Evolutionary conservation across 164 flowering plant species (phyloP), one percentile per base, ranked within the genome.

Genomic region (Litsea cubeba): DNA sequence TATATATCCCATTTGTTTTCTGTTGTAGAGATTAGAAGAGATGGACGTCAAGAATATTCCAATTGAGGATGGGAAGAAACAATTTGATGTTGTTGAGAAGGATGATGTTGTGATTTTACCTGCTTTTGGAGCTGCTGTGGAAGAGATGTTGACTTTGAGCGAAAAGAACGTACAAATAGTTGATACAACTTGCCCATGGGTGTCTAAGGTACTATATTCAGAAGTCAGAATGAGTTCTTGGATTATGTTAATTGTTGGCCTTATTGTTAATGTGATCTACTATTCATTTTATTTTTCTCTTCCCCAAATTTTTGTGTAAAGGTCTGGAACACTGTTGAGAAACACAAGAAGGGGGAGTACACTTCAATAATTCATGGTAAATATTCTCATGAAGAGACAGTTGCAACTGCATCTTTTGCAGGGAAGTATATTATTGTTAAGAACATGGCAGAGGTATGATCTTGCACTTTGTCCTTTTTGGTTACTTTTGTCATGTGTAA

Each of bases 111-210:
- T 95, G 73, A 83, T 95, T 78, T 80, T 95, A 84, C 98, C 99
- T 76, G 98, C 99, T 77, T 95, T 95, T 85, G 99, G 99, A 81
- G 98, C 99, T 81, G 97, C 89, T 58, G 99, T 93, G 28, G 92
- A 91, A 64, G 98, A 95, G 83, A 91, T 95, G 98, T 62, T 86
- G 84, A 69, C 80, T 40, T 81, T 95, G 85, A 89, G 83, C 71
- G 82, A 89, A 65, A 93, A 88, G 79, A 88, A 86, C 50, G 97
- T 95, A 23, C 99, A 95, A 80, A 93, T 95, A 81, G 99, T 95
- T 63, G 99, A 95, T 72, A 95, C 98, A 74, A 95, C 98, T 70
- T 95, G 99, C 82, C 98, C 98, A 68, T 95, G 99, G 99, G 99
- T 95, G 15, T 82, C 94, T 18, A 95, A 95, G 98, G 99, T 95